Conservation (phyloP, 306 rosid genomes). For the Castanea mollissima region DNA sequence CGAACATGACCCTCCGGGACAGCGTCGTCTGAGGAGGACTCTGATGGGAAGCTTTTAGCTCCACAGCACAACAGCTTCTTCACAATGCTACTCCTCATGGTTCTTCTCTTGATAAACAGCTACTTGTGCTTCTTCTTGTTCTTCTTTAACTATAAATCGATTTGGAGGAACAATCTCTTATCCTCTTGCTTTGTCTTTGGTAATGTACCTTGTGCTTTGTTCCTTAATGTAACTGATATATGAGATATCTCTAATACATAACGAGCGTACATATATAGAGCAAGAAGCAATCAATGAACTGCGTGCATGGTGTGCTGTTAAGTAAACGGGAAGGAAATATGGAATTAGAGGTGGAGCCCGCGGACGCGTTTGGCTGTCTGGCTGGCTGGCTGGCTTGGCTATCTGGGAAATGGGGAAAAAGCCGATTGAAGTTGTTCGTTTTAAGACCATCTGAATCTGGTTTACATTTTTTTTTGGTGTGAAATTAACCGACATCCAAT, state of each 20-base stretch:
- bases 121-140: neutral
- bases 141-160: neutral
- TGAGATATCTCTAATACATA: neutral
- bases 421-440: neutral
- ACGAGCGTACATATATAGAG: neutral
- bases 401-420: neutral
- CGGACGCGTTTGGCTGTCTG: neutral
- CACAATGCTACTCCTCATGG: neutral
- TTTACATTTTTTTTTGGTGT: too few relatives aligned
- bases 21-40: neutral
- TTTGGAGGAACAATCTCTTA: neutral
- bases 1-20: slow-evolving; percentile 2
- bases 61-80: slow-evolving; percentile 1
- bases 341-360: neutral
- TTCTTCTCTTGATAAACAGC: neutral
- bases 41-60: neutral
- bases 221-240: neutral
- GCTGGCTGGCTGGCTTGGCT: neutral
- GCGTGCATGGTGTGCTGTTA: neutral
- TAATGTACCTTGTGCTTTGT: neutral
- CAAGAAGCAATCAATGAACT: neutral
- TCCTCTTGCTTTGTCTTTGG: neutral
- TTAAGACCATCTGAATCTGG: neutral
- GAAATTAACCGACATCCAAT: too few relatives aligned
- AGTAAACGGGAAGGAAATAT: neutral